phyloP scores from a whole-genome alignment of 805 yeast genomes.

The Candida sithepensis region DNA sequence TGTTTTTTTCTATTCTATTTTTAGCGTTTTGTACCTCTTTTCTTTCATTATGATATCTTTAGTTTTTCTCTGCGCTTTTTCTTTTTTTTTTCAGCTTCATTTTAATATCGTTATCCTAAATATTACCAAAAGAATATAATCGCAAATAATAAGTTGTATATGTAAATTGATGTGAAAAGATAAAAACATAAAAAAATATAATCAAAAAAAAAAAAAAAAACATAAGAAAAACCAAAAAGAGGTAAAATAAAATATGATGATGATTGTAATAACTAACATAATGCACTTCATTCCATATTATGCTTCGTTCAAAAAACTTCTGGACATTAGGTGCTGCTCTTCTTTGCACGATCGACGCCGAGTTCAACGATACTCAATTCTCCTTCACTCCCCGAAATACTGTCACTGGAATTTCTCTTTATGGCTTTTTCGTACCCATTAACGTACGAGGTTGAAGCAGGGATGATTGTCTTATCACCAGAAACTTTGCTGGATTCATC shows the following conservation, averaged over 20 bases:
- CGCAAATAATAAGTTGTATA: not conserved
- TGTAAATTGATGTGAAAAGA: not conserved
- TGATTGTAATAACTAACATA: not conserved
- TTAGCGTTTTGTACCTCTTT: not conserved
- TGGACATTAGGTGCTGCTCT: not conserved
- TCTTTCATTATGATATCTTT: not conserved
- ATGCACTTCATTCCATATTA: not conserved
- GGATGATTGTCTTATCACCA: no score
- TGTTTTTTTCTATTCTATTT: not conserved
- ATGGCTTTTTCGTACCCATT: not conserved
- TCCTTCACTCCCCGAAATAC: not conserved
- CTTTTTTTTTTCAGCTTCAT: not conserved
- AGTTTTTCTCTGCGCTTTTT: not conserved
- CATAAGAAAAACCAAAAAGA: not conserved
- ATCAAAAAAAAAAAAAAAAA: not conserved
- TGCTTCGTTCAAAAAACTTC: not conserved
- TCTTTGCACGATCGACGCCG: not conserved
- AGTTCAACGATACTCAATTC: not conserved
- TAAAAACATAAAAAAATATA: not conserved
- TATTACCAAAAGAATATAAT: not conserved
- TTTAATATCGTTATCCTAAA: no score
- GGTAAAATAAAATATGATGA: not conserved
- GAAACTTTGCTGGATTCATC: conserved; percentile 11
- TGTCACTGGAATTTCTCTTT: not conserved
- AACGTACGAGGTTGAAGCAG: not conserved